Percentiles rank a stretch among this genome's conserved stretches.
Evolutionary conservation across 306 rosid genomes (phyloP).

Genomic region (Astragalus membranaceus): DNA sequence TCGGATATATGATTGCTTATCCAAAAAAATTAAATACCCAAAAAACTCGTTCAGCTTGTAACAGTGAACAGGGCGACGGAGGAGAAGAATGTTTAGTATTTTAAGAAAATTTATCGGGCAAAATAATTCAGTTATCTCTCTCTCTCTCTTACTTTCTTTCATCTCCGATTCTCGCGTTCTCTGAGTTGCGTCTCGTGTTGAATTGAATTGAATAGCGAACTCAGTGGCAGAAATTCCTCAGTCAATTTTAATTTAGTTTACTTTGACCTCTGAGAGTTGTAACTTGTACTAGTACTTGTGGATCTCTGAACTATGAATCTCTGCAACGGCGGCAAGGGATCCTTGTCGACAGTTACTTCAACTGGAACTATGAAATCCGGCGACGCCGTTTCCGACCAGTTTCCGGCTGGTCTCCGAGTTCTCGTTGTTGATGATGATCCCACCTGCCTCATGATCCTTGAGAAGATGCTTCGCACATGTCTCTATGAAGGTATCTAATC

Average conservation of each 20-base stretch:
- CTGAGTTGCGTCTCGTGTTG: constrained; percentile 6
- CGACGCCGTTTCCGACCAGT: constrained; percentile 71
- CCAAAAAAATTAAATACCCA: too few relatives aligned
- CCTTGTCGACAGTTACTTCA: constrained; percentile 60
- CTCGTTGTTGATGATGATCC: constrained; percentile 97
- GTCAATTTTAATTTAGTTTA: neutral
- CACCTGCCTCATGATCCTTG: constrained; percentile 91
- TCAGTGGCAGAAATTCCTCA: neutral
- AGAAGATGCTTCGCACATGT: constrained; percentile 88
- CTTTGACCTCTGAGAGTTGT: constrained; percentile 6
- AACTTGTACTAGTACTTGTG: too few relatives aligned
- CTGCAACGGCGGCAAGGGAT: constrained; percentile 59
- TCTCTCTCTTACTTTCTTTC: constrained; percentile 8
- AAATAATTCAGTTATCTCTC: too few relatives aligned
- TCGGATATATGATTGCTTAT: too few relatives aligned
- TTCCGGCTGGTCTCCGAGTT: constrained; percentile 89
- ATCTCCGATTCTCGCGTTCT: constrained; percentile 15
- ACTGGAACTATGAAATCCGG: constrained; percentile 40
- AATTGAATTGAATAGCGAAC: constrained; percentile 29
- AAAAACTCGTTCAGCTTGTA: too few relatives aligned
- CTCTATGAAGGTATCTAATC: constrained; percentile 62
- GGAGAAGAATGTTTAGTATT: too few relatives aligned
- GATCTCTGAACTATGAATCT: constrained; percentile 53
- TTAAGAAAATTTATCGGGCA: too few relatives aligned
- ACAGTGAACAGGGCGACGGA: too few relatives aligned